Evolutionary conservation across 331 rosid genomes (phyloP).

Genomic region (Quercus lobata): DNA sequence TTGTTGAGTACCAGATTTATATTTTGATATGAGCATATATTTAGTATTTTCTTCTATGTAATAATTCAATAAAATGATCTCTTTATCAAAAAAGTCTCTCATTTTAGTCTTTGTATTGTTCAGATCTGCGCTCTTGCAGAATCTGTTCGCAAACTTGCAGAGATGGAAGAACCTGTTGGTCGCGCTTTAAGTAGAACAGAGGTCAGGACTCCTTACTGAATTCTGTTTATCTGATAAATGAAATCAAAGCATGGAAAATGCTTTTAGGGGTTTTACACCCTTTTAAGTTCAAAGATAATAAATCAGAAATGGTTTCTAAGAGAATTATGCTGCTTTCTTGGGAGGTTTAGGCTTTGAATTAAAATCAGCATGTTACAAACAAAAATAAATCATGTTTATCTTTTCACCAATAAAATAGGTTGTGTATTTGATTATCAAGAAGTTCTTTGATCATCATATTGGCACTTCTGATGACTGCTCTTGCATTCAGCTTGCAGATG

Average conservation of each 20-base stretch:
- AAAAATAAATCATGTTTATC: background rate
- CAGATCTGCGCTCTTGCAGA: conserved; percentile 66
- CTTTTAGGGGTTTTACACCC: too few species aligned
- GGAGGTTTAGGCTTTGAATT: too few species aligned
- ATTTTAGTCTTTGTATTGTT: conserved; percentile 20
- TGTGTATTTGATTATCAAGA: background rate
- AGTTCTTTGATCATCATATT: background rate
- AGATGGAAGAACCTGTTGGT: conserved; percentile 84
- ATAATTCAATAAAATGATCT: background rate
- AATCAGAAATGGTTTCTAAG: too few species aligned
- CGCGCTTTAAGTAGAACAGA: conserved; percentile 57
- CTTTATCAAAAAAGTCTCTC: background rate
- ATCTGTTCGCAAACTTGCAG: conserved; percentile 66
- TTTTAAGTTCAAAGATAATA: too few species aligned
- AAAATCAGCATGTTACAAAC: too few species aligned
- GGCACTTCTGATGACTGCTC: conserved; percentile 3
- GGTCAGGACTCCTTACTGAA: conserved; percentile 30
- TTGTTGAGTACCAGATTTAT: background rate
- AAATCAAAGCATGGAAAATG: too few species aligned
- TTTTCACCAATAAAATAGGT: background rate
- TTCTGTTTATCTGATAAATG: background rate
- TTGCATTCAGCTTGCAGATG: conserved; percentile 65
- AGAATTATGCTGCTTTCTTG: too few species aligned
- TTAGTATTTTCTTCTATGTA: background rate
- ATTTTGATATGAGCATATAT: background rate